Conservation (phyloP, 352 stramenopile genomes). For the Phytopythium cucurbitacearum region DNA sequence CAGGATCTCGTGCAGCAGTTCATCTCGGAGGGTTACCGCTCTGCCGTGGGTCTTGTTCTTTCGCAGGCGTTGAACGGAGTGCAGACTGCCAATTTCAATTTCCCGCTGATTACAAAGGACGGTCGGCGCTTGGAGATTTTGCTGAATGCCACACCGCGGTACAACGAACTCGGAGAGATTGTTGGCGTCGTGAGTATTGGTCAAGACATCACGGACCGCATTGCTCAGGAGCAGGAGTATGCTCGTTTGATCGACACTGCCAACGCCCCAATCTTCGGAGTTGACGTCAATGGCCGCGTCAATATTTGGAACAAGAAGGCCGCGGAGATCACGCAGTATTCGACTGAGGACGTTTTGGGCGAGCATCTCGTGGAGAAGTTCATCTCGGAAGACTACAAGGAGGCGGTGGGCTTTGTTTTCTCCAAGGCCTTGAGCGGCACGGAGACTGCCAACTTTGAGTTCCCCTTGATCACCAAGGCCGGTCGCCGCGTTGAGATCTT, state of each 20-base stretch:
- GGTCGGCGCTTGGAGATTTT: conserved; percentile 73
- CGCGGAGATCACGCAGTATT: conserved; percentile 88
- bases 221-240: conserved; percentile 90
- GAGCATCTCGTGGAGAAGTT: conserved; percentile 89
- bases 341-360: conserved; percentile 84
- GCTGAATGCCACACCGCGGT: conserved; percentile 70
- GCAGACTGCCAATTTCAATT: conserved; percentile 81
- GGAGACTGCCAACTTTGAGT: conserved; percentile 84
- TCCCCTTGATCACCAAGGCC: conserved; percentile 81
- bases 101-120: conserved; percentile 76
- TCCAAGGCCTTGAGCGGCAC: conserved; percentile 50
- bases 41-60: conserved; percentile 55
- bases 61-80: conserved; percentile 68
- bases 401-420: conserved; percentile 54
- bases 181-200: conserved; percentile 83
- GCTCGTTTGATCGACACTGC: conserved; percentile 85
- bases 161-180: conserved; percentile 72
- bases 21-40: conserved; percentile 75
- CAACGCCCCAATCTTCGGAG: conserved; percentile 88
- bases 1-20: conserved; percentile 87
- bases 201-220: conserved; percentile 84
- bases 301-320: conserved; percentile 93
- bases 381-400: conserved; percentile 76
- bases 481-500: conserved; percentile 77
- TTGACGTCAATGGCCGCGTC: conserved; percentile 73